phyloP scores from a whole-genome alignment of 1,284 basidiomycete species.

The Ganoderma lucidum region DNA sequence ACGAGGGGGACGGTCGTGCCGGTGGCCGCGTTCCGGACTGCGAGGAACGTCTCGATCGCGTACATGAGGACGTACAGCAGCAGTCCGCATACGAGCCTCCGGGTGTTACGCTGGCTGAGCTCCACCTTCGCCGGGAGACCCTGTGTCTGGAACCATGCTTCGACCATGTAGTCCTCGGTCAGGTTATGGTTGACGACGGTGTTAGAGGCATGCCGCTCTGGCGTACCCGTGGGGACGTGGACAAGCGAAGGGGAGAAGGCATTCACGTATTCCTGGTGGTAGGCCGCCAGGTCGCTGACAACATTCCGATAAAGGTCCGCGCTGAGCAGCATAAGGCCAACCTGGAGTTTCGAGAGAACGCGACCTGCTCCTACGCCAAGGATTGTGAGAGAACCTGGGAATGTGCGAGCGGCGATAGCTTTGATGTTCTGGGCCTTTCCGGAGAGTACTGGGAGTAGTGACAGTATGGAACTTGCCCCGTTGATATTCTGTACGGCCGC shows the following conservation, averaged over 20 bases:
- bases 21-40: conserved; percentile 23
- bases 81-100: conserved; percentile 17
- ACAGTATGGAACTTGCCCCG: conserved; percentile 26
- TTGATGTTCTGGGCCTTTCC: conserved; percentile 29
- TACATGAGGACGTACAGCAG: conserved; percentile 20
- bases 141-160: conserved; percentile 29
- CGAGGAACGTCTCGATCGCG: conserved; percentile 24
- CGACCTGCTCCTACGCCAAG: conserved; percentile 25
- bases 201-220: conserved; percentile 27
- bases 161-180: conserved; percentile 30
- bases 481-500: conserved; percentile 25
- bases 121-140: conserved; percentile 26
- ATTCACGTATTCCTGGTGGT: conserved; percentile 29
- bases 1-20: conserved; percentile 17
- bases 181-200: conserved; percentile 24
- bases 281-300: conserved; percentile 23
- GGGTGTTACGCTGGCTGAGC: conserved; percentile 19
- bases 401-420: conserved; percentile 22
- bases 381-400: conserved; percentile 23
- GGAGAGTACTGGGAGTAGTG: conserved; percentile 25
- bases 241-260: conserved; percentile 24
- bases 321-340: conserved; percentile 26
- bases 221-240: conserved; percentile 25
- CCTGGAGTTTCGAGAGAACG: conserved; percentile 27
- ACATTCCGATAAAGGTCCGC: conserved; percentile 28